These are phyloP conservation scores for Paramyrothecium sp. DNA, from an alignment of 2,329 filamentous ascomycete species.

Conservation along the genomic window DNA sequence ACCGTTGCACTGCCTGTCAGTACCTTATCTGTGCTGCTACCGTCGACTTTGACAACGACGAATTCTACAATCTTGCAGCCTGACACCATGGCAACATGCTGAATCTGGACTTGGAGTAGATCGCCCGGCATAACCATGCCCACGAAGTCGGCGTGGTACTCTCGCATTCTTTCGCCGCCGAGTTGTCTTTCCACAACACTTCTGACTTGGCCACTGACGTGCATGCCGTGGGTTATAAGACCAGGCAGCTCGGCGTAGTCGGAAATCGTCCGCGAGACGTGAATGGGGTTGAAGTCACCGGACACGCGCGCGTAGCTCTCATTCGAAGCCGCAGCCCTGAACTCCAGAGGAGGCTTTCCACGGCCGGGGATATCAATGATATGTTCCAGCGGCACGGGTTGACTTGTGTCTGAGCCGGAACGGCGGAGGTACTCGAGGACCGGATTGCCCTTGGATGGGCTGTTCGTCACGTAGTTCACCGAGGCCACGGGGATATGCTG, in stretches of 20 bases:
- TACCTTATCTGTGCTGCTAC: constrained; percentile 96
- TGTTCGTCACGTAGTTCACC: constrained; percentile 92
- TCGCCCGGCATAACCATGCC: constrained; percentile 99
- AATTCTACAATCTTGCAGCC: too few species aligned
- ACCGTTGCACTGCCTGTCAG: constrained; percentile 94
- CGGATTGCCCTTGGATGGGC: constrained; percentile 89
- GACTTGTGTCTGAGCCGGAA: constrained; percentile 79
- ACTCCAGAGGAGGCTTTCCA: constrained; percentile 82
- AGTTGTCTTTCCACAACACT: constrained; percentile 98
- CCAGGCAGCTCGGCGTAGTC: constrained; percentile 93
- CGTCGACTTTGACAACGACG: too few species aligned
- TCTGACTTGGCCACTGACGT: constrained; percentile 93
- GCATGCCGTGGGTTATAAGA: constrained; percentile 99
- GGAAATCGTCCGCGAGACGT: constrained; percentile 95
- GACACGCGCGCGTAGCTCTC: constrained; percentile 98
- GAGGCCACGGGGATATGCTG: constrained; percentile 95
- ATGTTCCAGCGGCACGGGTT: constrained; percentile 95
- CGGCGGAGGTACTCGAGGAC: constrained; percentile 95
- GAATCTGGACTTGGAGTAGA: constrained; percentile 88
- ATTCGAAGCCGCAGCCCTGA: constrained; percentile 92
- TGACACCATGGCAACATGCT: constrained; percentile 99
- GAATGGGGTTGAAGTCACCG: constrained; percentile 97
- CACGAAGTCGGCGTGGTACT: constrained; percentile 92
- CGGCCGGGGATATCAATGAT: constrained; percentile 90
- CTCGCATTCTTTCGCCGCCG: constrained; percentile 96